A percentile compares a stretch with the other conserved stretches of the same genome.
These are phyloP conservation scores for Trypanosoma caninum DNA, from an alignment of 208 protist species.

Conservation along the genomic window DNA sequence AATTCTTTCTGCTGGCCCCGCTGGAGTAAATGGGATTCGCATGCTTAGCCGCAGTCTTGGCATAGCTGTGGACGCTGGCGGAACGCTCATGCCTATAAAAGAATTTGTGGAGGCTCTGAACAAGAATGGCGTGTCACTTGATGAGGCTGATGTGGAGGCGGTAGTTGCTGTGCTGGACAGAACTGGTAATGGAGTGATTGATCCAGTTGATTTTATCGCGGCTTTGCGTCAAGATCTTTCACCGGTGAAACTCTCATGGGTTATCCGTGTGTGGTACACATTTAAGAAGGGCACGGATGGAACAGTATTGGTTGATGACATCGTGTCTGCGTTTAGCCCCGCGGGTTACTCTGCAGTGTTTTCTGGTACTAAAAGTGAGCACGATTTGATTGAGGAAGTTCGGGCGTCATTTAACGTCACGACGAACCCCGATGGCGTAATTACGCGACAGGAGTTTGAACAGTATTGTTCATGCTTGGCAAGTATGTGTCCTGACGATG, in stretches of 20 bases:
- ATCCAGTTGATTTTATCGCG: slow-evolving; percentile 71
- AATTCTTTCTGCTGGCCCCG: slow-evolving; percentile 37
- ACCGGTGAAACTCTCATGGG: slow-evolving; percentile 51
- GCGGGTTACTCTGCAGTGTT: slow-evolving; percentile 64
- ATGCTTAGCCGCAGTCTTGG: slow-evolving; percentile 65
- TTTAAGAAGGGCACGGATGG: slow-evolving; percentile 49
- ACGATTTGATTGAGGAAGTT: slow-evolving; percentile 54
- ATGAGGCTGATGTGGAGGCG: slow-evolving; percentile 47
- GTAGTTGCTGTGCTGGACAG: slow-evolving; percentile 63
- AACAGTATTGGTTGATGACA: slow-evolving; percentile 28
- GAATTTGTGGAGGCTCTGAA: slow-evolving; percentile 38
- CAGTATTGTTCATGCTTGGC: slow-evolving; percentile 81
- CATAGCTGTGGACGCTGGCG: slow-evolving; percentile 61
- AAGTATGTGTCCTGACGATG: slow-evolving; percentile 44
- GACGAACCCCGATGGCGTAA: slow-evolving; percentile 74
- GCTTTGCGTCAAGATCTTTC: slow-evolving; percentile 49
- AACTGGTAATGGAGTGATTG: slow-evolving; percentile 39
- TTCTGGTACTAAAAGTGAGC: slow-evolving; percentile 25
- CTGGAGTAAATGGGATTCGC: slow-evolving; percentile 70
- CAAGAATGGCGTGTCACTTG: slow-evolving; percentile 45
- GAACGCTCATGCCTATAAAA: slow-evolving; percentile 28
- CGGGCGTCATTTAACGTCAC: slow-evolving; percentile 58
- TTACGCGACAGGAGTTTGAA: slow-evolving; percentile 79
- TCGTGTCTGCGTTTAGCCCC: slow-evolving; percentile 44
- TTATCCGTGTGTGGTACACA: slow-evolving; percentile 53